These are phyloP conservation scores for Cercospora zeina DNA, from an alignment of 2,329 filamentous ascomycete species.

Conservation along the genomic window DNA sequence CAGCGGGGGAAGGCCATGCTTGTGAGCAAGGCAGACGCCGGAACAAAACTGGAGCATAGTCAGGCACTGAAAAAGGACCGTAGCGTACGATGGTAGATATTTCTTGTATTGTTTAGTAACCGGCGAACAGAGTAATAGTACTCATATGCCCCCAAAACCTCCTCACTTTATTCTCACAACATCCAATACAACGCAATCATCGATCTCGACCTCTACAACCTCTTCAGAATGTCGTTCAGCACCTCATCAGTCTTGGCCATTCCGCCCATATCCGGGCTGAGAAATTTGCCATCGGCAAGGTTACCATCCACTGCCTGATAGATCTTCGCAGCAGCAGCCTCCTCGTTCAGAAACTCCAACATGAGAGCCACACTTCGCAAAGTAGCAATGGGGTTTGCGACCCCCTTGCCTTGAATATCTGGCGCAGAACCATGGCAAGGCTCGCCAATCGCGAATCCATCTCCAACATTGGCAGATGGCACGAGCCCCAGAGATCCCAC, in stretches of 20 bases:
- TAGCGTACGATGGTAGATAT: not conserved
- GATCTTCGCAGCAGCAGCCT: conserved; percentile 81
- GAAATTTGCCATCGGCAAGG: conserved; percentile 74
- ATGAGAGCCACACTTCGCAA: conserved; percentile 87
- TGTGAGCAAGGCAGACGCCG: not conserved
- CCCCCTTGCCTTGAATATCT: conserved; percentile 87
- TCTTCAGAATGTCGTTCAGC: conserved; percentile 79
- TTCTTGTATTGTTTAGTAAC: not conserved
- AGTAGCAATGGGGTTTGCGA: conserved; percentile 96
- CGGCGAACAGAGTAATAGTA: not conserved
- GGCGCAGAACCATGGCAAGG: conserved; percentile 95
- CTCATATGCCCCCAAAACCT: not conserved
- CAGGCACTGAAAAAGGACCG: not conserved
- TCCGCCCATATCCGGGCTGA: conserved; percentile 89
- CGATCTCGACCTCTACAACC: conserved; percentile 59
- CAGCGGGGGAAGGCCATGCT: not conserved
- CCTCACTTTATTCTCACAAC: not conserved
- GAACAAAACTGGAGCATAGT: not conserved
- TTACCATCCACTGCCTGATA: conserved; percentile 91
- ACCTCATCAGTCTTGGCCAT: conserved; percentile 83
- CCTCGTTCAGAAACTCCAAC: conserved; percentile 92
- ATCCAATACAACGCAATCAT: too few species aligned
- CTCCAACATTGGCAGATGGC: conserved; percentile 91
- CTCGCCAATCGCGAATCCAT: conserved; percentile 93
- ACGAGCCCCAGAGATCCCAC: conserved; percentile 91